Percentiles rank a stretch among this genome's conserved stretches.
These are phyloP conservation scores for Cystobasidiopsis lactophilus DNA, from an alignment of 768 basidiomycete species.

Conservation along the genomic window DNA sequence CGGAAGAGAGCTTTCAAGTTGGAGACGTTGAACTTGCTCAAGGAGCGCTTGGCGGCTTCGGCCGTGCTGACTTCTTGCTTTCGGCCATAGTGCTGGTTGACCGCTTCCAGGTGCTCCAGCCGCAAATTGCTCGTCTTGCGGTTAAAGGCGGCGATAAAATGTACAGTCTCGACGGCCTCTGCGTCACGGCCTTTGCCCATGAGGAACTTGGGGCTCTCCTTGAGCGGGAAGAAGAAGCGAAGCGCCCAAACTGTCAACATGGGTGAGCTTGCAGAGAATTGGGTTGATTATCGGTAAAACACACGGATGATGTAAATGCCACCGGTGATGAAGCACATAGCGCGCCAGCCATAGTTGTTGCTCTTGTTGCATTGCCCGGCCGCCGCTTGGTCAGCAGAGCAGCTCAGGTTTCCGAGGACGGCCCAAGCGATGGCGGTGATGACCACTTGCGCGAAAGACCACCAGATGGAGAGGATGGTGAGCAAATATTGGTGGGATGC, in stretches of 20 bases:
- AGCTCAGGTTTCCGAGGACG: too few relatives aligned
- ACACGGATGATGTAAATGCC: too few relatives aligned
- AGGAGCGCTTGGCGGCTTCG: conserved; percentile 7
- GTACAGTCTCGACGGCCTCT: conserved; percentile 25
- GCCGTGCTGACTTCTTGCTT: conserved; percentile 2
- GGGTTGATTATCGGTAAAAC: too few relatives aligned
- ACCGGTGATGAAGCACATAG: too few relatives aligned
- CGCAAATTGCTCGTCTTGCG: conserved; percentile 21
- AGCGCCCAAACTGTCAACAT: conserved; percentile 24
- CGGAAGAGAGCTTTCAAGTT: conserved; percentile 25
- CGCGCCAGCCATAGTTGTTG: too few relatives aligned
- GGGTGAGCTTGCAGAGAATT: too few relatives aligned
- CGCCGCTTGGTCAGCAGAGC: too few relatives aligned
- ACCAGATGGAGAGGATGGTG: not conserved
- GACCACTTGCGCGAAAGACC: too few relatives aligned
- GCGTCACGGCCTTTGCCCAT: conserved; percentile 25
- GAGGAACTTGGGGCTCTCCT: conserved; percentile 28
- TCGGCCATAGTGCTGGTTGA: conserved; percentile 9
- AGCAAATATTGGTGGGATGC: not conserved
- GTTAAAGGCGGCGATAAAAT: conserved; percentile 27
- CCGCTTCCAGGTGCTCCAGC: conserved; percentile 23
- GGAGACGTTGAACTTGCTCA: conserved; percentile 12
- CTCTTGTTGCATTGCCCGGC: too few relatives aligned
- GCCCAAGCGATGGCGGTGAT: too few relatives aligned
- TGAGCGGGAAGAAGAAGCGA: conserved; percentile 27